Evolutionary conservation across 2,329 filamentous ascomycete genomes (phyloP).

Genomic region (Claviceps digitariae): DNA sequence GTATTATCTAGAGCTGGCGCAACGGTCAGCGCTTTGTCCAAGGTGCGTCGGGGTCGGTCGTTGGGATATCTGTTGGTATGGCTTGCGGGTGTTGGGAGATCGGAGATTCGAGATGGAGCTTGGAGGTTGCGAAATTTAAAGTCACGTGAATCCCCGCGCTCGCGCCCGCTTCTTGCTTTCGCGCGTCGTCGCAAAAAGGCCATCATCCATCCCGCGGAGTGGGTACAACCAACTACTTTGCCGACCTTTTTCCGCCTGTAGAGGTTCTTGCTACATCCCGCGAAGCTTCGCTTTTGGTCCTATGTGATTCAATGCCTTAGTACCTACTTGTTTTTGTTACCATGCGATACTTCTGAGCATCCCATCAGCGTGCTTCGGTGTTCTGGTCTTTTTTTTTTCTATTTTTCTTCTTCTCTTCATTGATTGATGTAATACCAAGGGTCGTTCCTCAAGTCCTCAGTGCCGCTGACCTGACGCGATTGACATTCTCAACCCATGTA

Average conservation of each 20-base stretch:
- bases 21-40: conserved; percentile 10
- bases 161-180: neutral
- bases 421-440: neutral
- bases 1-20: conserved; percentile 2
- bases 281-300: neutral
- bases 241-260: conserved; percentile 1
- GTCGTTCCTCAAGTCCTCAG: neutral
- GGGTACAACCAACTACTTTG: neutral
- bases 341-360: neutral
- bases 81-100: conserved; percentile 15
- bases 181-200: neutral
- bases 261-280: neutral
- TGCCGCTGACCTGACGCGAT: neutral
- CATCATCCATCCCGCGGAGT: neutral
- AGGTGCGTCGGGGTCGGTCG: conserved; percentile 9
- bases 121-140: conserved; percentile 26
- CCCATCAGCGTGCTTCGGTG: neutral
- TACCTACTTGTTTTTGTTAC: too few species aligned
- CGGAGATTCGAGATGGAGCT: conserved; percentile 16
- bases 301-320: neutral
- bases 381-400: neutral
- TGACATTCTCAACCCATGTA: neutral
- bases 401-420: neutral
- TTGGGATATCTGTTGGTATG: conserved; percentile 12
- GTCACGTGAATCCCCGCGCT: conserved; percentile 25